Base-by-base conservation (phyloP, 306 rosid species). In the Prunus armeniaca region DNA sequence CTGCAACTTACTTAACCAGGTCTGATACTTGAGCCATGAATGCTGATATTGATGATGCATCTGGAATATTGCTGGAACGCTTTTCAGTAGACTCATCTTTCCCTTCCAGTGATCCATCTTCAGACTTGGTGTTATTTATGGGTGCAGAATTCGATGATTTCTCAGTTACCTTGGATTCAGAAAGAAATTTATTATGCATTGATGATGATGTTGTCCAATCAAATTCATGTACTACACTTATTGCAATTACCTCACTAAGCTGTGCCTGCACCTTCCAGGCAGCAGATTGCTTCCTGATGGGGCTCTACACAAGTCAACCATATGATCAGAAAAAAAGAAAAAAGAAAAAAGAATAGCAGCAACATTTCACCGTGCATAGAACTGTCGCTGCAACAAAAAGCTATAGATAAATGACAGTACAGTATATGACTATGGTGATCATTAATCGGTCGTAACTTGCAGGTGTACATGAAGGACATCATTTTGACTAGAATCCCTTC, bases 21-120 rank as follows among this genome's bases (percentile, higher is more conserved):
- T 87, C 86, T 47, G 98, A 85, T 61, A 95, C 96, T 92, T 90
- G 92, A 66, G 81, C 79, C 89, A 95, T 88, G 86, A 92, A 90
- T 71, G 89, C 86, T 4, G 92, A 85, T 9, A 87, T 69, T 65
- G 96, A 81, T 64, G 86, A 74, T 69, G 76, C 76, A 68, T 92
- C 92, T 3, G 82, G 68, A 77, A 83, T 51, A 65, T 64, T 55
- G 80, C 75, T 75, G 43, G 86, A 43, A 71, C 56, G 75, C 76
- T 80, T 76, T 18, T 86, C 84, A 9, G 74, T 74, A 10, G 72
- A 43, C 68, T 82, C 84, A 68, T 56, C 84, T 77, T 84, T 86
- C 81, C 79, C 89, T 65, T 76, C 60, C 20, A 78, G 61, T 62
- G 83, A 76, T 67, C 67, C 81, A 49, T 34, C 76, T 72, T 60